Conservation (phyloP, 345 rosid genomes). For the Citropsis articulata region DNA sequence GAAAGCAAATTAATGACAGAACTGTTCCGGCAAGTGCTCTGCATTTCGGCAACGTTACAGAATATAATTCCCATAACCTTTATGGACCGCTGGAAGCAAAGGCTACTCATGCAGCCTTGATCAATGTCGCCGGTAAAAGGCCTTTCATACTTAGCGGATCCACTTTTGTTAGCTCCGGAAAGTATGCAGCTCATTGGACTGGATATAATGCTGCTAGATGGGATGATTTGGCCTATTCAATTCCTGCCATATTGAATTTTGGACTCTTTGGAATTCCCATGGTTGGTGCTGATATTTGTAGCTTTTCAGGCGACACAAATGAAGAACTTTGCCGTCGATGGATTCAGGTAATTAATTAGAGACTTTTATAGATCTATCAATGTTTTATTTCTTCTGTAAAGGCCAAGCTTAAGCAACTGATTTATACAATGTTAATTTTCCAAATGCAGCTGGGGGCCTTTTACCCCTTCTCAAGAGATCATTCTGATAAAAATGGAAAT, state of each 20-base stretch:
- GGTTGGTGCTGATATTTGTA: not conserved
- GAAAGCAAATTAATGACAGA: constrained; percentile 25
- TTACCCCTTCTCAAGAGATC: not conserved
- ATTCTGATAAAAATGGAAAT: not conserved
- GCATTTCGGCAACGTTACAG: constrained; percentile 30
- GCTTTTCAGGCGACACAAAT: not conserved
- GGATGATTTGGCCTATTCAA: not conserved
- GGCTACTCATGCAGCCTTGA: constrained; percentile 16
- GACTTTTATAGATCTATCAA: no score
- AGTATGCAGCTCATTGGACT: not conserved
- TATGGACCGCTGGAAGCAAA: constrained; percentile 36
- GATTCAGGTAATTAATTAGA: not conserved
- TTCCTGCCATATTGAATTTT: not conserved
- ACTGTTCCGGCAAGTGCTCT: constrained; percentile 31
- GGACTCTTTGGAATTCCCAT: not conserved
- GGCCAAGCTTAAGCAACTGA: no score
- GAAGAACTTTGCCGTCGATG: not conserved
- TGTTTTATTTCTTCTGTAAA: no score
- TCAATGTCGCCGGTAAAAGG: not conserved
- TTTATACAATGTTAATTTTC: not conserved
- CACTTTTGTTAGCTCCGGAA: not conserved
- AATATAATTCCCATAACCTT: constrained; percentile 43
- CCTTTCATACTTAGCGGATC: not conserved
- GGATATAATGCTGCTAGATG: not conserved
- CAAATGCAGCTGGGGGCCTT: not conserved